Evolutionary conservation across 192 early-diverging fungal species (phyloP), one percentile per base, ranked within the genome.

Genomic region (Borealophlyctis nickersoniae): DNA sequence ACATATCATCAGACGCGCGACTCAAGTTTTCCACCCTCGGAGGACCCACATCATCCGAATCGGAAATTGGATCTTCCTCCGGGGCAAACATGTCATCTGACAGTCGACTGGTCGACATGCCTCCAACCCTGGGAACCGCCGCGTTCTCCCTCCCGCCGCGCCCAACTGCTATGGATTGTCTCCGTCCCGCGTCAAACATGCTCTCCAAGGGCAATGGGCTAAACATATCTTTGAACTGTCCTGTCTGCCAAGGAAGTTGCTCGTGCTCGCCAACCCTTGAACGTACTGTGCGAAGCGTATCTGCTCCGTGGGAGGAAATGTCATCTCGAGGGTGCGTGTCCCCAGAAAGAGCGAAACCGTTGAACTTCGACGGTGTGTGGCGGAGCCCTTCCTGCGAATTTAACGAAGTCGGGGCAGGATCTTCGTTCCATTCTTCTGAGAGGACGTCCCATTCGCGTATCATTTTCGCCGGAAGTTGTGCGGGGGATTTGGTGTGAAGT

Each of bases 161-260:
- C n/a, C n/a, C n/a, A n/a, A n/a, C n/a, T n/a, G n/a, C n/a, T n/a
- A n/a, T n/a, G n/a, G n/a, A n/a, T n/a, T n/a, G n/a, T n/a, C n/a
- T n/a, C n/a, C n/a, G n/a, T n/a, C n/a, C n/a, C n/a, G n/a, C n/a
- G n/a, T 54, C 52, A 29, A 68, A 68, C 36, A 68, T 57, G 19
- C 24, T 52, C 52, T 68, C 66, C 19, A 68, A 39, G 24, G 30
- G 29, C 4, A 68, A 39, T 27, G 66, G 66, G 11, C 49, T 54
- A 36, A 68, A 68, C 50, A 68, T 60, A 54, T 68, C 66, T 52
- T 68, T 68, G 4, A 68, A 23, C 24, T 53, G 52, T 7, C 52
- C 52, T 9, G 22, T 30, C 22, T 36, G 35, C 35, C 58, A 19
- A 16, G 58, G 23, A 3, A 9, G 58, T 45, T 48, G 9, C 31